These are phyloP conservation scores for Dictyostelium brefeldianum DNA, from an alignment of 78 protist species.

Conservation along the genomic window DNA sequence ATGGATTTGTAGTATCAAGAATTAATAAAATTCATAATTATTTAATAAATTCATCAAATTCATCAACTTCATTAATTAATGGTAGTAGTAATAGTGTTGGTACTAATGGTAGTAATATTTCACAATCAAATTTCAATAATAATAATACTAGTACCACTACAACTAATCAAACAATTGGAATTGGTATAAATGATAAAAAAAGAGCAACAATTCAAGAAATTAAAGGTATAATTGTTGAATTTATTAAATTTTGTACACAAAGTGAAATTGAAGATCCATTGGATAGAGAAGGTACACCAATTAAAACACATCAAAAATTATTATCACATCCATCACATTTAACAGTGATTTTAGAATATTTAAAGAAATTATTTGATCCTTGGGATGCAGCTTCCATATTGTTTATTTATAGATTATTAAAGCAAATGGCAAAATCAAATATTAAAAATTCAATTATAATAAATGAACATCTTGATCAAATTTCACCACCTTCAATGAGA, in stretches of 20 bases:
- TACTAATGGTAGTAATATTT: background rate
- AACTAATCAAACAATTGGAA: background rate
- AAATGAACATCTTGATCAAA: constrained; percentile 20
- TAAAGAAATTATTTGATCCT: constrained; percentile 22
- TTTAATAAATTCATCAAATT: background rate
- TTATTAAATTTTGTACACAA: constrained; percentile 79
- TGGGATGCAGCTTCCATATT: constrained; percentile 4
- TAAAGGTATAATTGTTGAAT: constrained; percentile 34
- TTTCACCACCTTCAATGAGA: constrained; percentile 12
- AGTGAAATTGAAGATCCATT: constrained; percentile 69
- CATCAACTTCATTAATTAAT: background rate
- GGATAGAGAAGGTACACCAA: constrained; percentile 77
- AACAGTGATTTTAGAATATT: constrained; percentile 9
- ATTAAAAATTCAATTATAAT: constrained; percentile 48
- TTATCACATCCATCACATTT: constrained; percentile 31
- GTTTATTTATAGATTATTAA: constrained; percentile 34
- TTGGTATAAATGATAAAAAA: background rate
- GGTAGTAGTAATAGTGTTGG: background rate
- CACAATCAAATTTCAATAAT: background rate
- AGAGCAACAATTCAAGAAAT: constrained; percentile 36
- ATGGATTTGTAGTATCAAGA: constrained; percentile 31
- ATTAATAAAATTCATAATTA: constrained; percentile 22
- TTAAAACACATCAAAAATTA: constrained; percentile 58
- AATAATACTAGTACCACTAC: background rate
- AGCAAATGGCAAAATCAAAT: constrained; percentile 47